These are phyloP conservation scores for Picea abies DNA, from an alignment of 83 land plant genomes.

Conservation along the genomic window DNA sequence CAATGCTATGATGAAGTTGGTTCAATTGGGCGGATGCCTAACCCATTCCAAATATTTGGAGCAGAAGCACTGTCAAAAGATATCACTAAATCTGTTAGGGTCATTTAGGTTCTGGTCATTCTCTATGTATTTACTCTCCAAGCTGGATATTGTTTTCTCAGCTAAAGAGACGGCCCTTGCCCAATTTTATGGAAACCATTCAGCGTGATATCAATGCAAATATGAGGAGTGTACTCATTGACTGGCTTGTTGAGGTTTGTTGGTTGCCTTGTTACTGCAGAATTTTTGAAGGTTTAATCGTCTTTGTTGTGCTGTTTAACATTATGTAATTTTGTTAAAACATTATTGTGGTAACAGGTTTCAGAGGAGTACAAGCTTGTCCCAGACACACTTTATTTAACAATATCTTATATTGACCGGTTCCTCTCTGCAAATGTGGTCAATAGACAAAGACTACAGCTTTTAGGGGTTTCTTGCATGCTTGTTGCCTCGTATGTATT, in stretches of 20 bases:
- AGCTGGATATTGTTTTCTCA: slow-evolving; percentile 19
- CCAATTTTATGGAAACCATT: slow-evolving; percentile 57
- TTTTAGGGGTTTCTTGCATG: slow-evolving; percentile 87
- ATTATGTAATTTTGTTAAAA: not conserved
- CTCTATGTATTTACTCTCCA: not conserved
- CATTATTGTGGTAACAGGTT: slow-evolving; percentile 33
- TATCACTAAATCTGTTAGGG: not conserved
- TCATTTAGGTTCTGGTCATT: not conserved
- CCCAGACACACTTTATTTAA: slow-evolving; percentile 76
- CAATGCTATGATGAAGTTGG: too few species aligned
- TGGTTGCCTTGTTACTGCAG: not conserved
- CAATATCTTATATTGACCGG: slow-evolving; percentile 69
- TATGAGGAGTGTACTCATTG: slow-evolving; percentile 72
- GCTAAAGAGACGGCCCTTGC: slow-evolving; percentile 57
- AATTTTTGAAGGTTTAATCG: too few species aligned
- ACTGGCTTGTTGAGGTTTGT: slow-evolving; percentile 75
- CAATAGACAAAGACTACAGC: slow-evolving; percentile 60
- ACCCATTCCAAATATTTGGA: too few species aligned
- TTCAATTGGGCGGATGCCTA: too few species aligned
- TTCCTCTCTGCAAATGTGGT: slow-evolving; percentile 61
- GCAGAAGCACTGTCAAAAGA: too few species aligned
- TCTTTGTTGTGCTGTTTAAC: not conserved
- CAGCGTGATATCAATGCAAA: slow-evolving; percentile 60
- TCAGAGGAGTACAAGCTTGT: slow-evolving; percentile 86
- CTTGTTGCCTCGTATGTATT: slow-evolving; percentile 73